Evolutionary conservation across 2,329 filamentous ascomycete species (phyloP).

Genomic region (Intubia oerlemansii): DNA sequence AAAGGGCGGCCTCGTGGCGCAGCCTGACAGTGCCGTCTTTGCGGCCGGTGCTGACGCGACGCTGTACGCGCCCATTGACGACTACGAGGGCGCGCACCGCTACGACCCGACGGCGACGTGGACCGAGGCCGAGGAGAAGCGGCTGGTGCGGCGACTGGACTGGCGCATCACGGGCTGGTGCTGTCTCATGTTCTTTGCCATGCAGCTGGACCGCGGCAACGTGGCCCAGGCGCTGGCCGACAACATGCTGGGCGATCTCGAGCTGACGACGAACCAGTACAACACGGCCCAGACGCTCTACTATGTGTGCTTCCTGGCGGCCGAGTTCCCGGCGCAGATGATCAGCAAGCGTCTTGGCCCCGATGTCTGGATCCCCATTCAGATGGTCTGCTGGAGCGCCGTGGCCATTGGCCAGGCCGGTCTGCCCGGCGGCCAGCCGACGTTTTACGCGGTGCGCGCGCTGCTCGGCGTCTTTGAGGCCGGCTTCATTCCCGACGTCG

Average conservation of each 20-base stretch:
- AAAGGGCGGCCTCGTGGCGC: background rate
- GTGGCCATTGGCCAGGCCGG: constrained; percentile 13
- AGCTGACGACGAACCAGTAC: constrained; percentile 20
- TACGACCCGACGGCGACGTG: constrained; percentile 35
- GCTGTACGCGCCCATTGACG: constrained; percentile 30
- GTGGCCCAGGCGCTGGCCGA: constrained; percentile 16
- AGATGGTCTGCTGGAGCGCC: constrained; percentile 14
- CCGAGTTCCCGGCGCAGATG: constrained; percentile 41
- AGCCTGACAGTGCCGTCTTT: constrained; percentile 3
- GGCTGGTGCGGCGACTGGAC: constrained; percentile 25
- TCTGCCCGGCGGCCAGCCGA: no score
- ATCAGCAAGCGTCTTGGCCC: constrained; percentile 27
- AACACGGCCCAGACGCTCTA: constrained; percentile 34
- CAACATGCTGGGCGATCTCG: constrained; percentile 12
- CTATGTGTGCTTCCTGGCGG: constrained; percentile 27
- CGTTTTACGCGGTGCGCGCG: constrained; percentile 11
- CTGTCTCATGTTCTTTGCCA: constrained; percentile 15
- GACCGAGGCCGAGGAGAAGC: constrained; percentile 33
- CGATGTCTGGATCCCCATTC: constrained; percentile 15
- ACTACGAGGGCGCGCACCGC: constrained; percentile 35
- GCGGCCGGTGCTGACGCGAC: no score
- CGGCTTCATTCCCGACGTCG: constrained; percentile 14
- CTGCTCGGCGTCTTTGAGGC: constrained; percentile 13
- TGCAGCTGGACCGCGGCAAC: constrained; percentile 17
- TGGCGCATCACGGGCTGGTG: constrained; percentile 13